Evolutionary conservation across 106 monocot species (phyloP).

Genomic region (Dendrobium catenatum): DNA sequence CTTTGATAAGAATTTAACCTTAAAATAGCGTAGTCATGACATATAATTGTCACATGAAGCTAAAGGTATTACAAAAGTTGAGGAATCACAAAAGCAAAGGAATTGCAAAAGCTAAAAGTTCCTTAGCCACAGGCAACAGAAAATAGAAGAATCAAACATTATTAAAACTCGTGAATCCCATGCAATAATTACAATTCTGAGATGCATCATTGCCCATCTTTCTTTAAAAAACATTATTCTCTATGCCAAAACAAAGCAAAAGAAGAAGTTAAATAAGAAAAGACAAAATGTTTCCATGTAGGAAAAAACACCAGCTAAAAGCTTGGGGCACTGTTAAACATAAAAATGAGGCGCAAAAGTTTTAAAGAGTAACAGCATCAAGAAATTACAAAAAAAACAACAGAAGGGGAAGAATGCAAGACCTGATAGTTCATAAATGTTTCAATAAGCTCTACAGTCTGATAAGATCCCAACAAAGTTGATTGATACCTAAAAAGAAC

Average conservation of each 20-base stretch:
- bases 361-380: background rate
- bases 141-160: too few relatives aligned
- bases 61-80: too few relatives aligned
- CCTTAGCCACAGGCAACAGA: too few relatives aligned
- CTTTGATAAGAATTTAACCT: too few relatives aligned
- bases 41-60: too few relatives aligned
- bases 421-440: conserved; percentile 84
- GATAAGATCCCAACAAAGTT: conserved; percentile 62
- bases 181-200: too few relatives aligned
- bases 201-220: too few relatives aligned
- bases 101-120: too few relatives aligned
- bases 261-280: background rate
- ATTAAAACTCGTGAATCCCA: too few relatives aligned
- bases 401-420: background rate
- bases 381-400: background rate
- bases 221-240: too few relatives aligned
- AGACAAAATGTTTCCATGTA: background rate
- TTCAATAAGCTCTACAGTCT: conserved; percentile 66
- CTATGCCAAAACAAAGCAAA: background rate
- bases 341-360: background rate
- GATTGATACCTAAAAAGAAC: conserved; percentile 54
- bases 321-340: background rate
- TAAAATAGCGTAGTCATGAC: too few relatives aligned
- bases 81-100: too few relatives aligned
- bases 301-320: background rate